phyloP scores from a whole-genome alignment of 441 rosid species.

The Erodium trifolium region DNA sequence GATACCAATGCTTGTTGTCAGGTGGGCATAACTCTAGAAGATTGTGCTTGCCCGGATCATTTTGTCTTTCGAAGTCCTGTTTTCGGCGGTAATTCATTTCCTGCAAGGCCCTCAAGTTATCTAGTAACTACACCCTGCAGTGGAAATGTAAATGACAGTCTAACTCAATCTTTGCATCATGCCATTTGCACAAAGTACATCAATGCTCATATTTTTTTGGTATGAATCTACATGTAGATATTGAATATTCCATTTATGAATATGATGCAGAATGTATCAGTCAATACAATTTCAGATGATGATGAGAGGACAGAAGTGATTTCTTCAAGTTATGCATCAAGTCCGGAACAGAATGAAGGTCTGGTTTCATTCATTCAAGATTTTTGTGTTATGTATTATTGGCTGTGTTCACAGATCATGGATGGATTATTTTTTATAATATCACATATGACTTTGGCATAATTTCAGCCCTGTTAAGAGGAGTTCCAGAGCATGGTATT shows the following conservation, averaged over 20 bases:
- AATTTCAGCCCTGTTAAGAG: background rate
- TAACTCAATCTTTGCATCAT: background rate
- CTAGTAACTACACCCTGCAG: background rate
- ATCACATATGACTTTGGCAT: background rate
- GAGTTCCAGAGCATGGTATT: slow-evolving; percentile 9
- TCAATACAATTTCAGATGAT: slow-evolving; percentile 7
- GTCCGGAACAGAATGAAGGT: slow-evolving; percentile 5
- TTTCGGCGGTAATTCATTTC: background rate
- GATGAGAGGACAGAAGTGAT: background rate
- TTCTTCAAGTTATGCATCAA: background rate
- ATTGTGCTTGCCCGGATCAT: slow-evolving; percentile 2
- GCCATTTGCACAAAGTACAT: background rate
- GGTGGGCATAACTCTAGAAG: background rate
- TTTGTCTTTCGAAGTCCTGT: slow-evolving; percentile 2
- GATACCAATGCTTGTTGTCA: slow-evolving; percentile 3
- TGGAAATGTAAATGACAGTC: background rate
- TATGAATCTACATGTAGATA: background rate
- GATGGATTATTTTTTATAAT: background rate
- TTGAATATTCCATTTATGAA: slow-evolving; percentile 6
- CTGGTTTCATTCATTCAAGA: background rate
- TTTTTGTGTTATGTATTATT: background rate
- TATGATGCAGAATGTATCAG: slow-evolving; percentile 1
- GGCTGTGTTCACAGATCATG: background rate
- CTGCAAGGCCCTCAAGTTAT: background rate
- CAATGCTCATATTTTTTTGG: background rate